Conservation (phyloP, 2,329 filamentous ascomycete genomes). For the Claviceps capensis region DNA sequence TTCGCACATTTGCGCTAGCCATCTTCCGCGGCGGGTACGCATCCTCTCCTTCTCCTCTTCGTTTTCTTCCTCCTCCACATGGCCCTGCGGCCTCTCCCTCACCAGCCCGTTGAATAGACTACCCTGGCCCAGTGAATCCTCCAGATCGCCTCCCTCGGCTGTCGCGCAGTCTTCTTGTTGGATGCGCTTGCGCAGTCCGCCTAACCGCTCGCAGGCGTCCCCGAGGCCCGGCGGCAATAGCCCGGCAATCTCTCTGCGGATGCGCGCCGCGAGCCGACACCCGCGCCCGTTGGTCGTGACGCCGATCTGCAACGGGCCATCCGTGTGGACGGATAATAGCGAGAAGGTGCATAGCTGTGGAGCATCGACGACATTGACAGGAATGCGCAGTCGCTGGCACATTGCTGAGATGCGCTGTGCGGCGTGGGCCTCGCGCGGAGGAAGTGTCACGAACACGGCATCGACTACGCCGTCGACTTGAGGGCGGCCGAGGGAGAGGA, state of each 20-base stretch:
- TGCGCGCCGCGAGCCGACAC: conserved; percentile 82
- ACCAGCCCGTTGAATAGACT: conserved; percentile 77
- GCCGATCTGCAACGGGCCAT: conserved; percentile 86
- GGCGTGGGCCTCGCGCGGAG: conserved; percentile 31
- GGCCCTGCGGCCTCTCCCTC: conserved; percentile 44
- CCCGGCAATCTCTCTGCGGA: conserved; percentile 76
- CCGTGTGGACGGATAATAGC: conserved; percentile 74
- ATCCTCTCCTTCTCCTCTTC: conserved; percentile 14
- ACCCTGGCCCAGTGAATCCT: conserved; percentile 59
- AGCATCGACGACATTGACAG: conserved; percentile 83
- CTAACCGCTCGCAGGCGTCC: conserved; percentile 61
- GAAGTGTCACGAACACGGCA: conserved; percentile 72
- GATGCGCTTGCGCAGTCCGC: conserved; percentile 55
- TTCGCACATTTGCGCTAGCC: conserved; percentile 93
- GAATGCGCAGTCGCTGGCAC: conserved; percentile 70
- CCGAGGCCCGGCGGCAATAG: conserved; percentile 66
- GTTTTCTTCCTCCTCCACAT: conserved; percentile 37
- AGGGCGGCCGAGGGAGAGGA: conserved; percentile 63
- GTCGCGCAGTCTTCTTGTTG: conserved; percentile 53
- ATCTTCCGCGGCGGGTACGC: conserved; percentile 73
- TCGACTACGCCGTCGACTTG: conserved; percentile 73
- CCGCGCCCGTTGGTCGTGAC: conserved; percentile 91
- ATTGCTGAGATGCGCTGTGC: conserved; percentile 55
- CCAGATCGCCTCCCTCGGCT: conserved; percentile 24
- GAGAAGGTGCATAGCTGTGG: conserved; percentile 81